Conservation (phyloP, 31 red algal species). For the Endocladia muricata region DNA sequence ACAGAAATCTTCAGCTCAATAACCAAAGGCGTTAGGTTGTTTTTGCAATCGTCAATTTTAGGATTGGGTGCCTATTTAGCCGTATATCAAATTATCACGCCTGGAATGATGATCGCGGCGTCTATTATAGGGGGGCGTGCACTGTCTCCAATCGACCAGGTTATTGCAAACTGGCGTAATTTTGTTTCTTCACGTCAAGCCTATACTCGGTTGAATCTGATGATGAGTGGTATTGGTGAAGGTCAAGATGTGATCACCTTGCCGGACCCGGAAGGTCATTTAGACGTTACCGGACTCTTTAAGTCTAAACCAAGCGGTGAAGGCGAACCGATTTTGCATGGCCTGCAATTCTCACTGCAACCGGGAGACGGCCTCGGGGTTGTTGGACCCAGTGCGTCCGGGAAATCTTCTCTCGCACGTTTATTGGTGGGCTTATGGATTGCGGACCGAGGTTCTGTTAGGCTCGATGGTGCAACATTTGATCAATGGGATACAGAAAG, state of each 20-base stretch:
- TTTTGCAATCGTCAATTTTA: no score
- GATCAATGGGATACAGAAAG: background rate
- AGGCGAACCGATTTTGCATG: background rate
- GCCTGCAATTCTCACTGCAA: background rate
- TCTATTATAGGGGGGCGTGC: conserved; percentile 6
- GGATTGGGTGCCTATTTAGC: no score
- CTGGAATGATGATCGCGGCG: background rate
- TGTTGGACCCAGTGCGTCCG: conserved; percentile 1
- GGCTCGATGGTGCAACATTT: background rate
- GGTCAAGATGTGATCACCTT: background rate
- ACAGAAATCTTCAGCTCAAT: no score
- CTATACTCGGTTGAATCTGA: background rate
- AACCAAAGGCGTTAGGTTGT: no score
- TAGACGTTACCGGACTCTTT: background rate
- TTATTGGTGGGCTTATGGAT: background rate
- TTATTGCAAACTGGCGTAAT: background rate
- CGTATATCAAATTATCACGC: background rate
- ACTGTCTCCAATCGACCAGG: background rate
- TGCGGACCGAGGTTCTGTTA: background rate
- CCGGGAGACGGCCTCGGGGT: conserved; percentile 1
- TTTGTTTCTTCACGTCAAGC: background rate
- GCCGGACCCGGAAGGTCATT: background rate
- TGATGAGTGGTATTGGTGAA: background rate
- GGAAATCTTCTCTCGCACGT: conserved; percentile 12
- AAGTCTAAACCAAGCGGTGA: background rate